Evolutionary conservation across 768 basidiomycete genomes (phyloP), one percentile per base, ranked within the genome.

Genomic region (Suillus occidentalis): DNA sequence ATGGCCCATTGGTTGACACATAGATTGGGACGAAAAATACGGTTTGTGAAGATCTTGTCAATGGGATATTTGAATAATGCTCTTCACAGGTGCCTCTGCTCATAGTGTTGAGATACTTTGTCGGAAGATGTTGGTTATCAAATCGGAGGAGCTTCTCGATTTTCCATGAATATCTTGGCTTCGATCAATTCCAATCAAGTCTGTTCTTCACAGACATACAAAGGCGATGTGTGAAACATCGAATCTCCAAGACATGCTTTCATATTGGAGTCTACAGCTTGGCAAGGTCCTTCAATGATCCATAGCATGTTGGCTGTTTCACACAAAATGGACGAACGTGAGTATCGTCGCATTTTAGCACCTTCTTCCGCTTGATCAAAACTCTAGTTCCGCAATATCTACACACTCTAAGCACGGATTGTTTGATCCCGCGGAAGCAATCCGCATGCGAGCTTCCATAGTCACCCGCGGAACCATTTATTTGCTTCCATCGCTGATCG

Each of bases 11-110:
- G 80, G 80, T 49, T 79, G 14, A 7, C 80, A 79, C 57, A 71
- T 77, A 10, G 75, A 77, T 47, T 83, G 82, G 82, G 79, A 78
- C 14, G 69, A 76, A 47, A 72, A 75, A 72, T 82, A 79, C 65
- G 82, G 83, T 82, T 63, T 3, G 67, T 66, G 8, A n/a, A 9
- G 5, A 20, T 1, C 18, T 42, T 12, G 14, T 31, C 14, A 4
- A 20, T 13, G 14, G 34, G 14, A 49, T 25, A 25, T 50, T 14
- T 22, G 49, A 9, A 7, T 13, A 31, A 22, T 7, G 6, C 18
- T 31, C 18, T n/a, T 18, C 2, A 4, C 13, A 77, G 70, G 75
- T 16, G 70, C 52, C 59, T 77, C 0, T 49, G 71, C 31, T 72
- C 31, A 31, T 4, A 31, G 72, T 36, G 61, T 77, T 47, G 69